Conservation (phyloP, 495 filamentous ascomycete genomes). For the Hypoxylon subgilvum region DNA sequence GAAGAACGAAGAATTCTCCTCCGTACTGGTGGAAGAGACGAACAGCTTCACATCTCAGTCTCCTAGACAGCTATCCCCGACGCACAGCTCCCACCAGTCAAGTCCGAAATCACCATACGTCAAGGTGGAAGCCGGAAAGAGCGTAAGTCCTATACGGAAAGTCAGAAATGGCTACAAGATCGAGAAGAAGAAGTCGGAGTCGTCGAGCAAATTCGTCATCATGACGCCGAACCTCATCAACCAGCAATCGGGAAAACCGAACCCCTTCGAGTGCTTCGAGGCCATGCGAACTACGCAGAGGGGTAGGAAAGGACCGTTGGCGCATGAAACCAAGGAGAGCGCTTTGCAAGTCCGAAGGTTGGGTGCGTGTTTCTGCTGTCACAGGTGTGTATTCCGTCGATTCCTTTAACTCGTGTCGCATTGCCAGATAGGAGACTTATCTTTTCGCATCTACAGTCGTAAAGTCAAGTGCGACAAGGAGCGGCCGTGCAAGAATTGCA, state of each 20-base stretch:
- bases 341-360: slow-evolving; percentile 54
- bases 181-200: slow-evolving; percentile 45
- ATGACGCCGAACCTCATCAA: slow-evolving; percentile 54
- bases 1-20: slow-evolving; percentile 40
- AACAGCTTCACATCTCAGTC: slow-evolving; percentile 39
- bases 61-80: slow-evolving; percentile 39
- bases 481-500: slow-evolving; percentile 56
- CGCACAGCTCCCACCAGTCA: slow-evolving; percentile 37
- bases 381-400: slow-evolving; percentile 38
- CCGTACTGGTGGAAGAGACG: slow-evolving; percentile 47
- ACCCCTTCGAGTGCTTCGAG: slow-evolving; percentile 57
- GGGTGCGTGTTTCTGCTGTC: slow-evolving; percentile 59
- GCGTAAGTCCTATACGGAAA: slow-evolving; percentile 45
- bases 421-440: slow-evolving; percentile 16
- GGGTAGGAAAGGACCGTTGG: slow-evolving; percentile 55
- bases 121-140: slow-evolving; percentile 38
- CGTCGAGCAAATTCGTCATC: slow-evolving; percentile 53
- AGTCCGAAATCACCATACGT: slow-evolving; percentile 43
- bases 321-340: slow-evolving; percentile 53
- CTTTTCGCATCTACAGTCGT: slow-evolving; percentile 27
- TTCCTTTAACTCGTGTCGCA: slow-evolving; percentile 8
- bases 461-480: slow-evolving; percentile 56
- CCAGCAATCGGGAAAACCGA: slow-evolving; percentile 49
- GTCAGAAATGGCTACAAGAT: slow-evolving; percentile 41
- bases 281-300: slow-evolving; percentile 51